Base-by-base conservation (phyloP, 1,284 basidiomycete genomes). In the Rhodotorula sp. region DNA sequence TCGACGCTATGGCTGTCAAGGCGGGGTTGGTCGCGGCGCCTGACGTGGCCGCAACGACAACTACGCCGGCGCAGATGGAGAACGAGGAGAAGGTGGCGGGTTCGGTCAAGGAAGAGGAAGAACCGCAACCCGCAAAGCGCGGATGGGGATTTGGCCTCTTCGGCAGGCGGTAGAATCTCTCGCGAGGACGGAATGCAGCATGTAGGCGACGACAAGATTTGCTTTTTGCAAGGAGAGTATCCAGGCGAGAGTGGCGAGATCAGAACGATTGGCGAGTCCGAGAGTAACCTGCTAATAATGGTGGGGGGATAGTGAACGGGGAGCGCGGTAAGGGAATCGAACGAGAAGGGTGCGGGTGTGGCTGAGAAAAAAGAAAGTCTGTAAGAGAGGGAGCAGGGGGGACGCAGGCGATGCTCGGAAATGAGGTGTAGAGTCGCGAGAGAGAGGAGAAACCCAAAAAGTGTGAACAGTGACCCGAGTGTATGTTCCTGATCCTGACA, bases 1-100 rank as follows among this genome's bases (percentile, higher is more conserved):
- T 94, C 86, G 90, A 91, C 56, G 83, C 86, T 59, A 81, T 95
- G 24, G 73, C 73, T 34, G 49, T 57, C 39, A 57, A 59, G 44
- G 73, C 73, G 4, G 70, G 70, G 15, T n/a, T 69, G 59, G 44
- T 32, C 34, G 44, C 34, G 11, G 24, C 87, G 76, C 85, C 84
- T 66, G 83, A 36, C 2, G 59, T 34, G 30, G 62, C 29, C 56
- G 68, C 48, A 30, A 24, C 68, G 62, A 75, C 80, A 5, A 78
- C 72, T 78, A n/a, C n/a, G n/a, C 77, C 78, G 74, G 48, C 79
- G 77, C 69, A 79, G 79, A 39, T 81, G 80, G 73, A 77, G 77
- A n/a, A 82, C 65, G 81, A 81, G 64, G 77, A 79, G n/a, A 77
- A 66, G 30, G 47, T 44, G 48, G 19, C 4, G 19, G 77, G 71